These are phyloP conservation scores for Sarcomyxa edulis DNA, from an alignment of 768 basidiomycete species.

Conservation along the genomic window DNA sequence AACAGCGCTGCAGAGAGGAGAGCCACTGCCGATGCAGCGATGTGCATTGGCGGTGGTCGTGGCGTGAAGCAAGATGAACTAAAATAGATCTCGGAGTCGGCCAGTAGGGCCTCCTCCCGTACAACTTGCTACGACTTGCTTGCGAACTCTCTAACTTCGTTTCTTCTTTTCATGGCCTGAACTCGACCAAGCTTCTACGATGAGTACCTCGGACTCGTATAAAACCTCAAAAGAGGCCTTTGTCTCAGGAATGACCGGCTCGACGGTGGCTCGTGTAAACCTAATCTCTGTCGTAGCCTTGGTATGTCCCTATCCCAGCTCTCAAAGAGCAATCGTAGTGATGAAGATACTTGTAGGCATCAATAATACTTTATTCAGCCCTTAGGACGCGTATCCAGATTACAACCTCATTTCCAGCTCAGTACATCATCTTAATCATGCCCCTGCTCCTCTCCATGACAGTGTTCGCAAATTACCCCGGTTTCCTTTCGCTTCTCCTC, in stretches of 20 bases:
- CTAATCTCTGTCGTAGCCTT: slow-evolving; percentile 50
- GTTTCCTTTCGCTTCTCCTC: slow-evolving; percentile 43
- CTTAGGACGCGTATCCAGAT: slow-evolving; percentile 46
- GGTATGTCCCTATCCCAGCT: slow-evolving; percentile 26
- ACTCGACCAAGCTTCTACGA: too few species aligned
- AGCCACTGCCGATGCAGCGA: too few species aligned
- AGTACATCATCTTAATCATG: slow-evolving; percentile 63
- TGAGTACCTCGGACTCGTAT: too few species aligned
- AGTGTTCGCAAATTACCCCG: slow-evolving; percentile 55
- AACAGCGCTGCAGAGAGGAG: too few species aligned
- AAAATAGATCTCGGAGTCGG: too few species aligned
- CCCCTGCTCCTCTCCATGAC: slow-evolving; percentile 87
- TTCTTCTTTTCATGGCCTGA: too few species aligned
- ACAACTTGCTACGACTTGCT: too few species aligned
- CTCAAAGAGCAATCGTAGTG: too few species aligned
- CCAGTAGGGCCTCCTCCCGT: too few species aligned
- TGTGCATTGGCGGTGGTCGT: too few species aligned
- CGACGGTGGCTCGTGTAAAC: slow-evolving; percentile 59
- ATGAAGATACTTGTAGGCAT: slow-evolving; percentile 39
- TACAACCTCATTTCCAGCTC: slow-evolving; percentile 35
- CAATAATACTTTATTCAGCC: slow-evolving; percentile 66
- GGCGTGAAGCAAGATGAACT: too few species aligned
- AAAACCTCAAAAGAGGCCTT: slow-evolving; percentile 72
- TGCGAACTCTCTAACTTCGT: too few species aligned
- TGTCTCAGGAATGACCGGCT: slow-evolving; percentile 60